Evolutionary conservation across 139 green algal genomes (phyloP), one percentile per base, ranked within the genome.

Genomic region (Chlorella vulgaris): DNA sequence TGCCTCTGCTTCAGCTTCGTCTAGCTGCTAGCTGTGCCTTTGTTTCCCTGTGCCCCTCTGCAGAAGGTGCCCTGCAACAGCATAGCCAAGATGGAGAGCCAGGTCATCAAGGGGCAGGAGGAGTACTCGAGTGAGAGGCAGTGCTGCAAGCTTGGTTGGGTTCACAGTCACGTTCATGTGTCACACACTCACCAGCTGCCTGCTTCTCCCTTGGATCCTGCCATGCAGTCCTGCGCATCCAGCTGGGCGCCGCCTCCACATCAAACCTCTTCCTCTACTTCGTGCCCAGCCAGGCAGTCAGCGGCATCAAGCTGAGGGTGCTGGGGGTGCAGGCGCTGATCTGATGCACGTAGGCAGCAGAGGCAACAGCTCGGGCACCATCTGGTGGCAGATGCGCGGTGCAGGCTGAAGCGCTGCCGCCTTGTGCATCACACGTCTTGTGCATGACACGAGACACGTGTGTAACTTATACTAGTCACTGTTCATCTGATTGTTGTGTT

Each of bases 231-330:
- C 22, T 79, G 73, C 73, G 73, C 35, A 24, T 79, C 47, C 51
- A 79, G 51, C 33, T 79, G 33, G 73, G 73, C 35, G n/a, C 51
- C 36, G 36, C 83, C 29, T 81, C 63, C 69, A 83, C 73, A n/a
- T 86, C 83, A 60, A 85, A 82, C 36, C 89, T 91, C 71, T 93
- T 88, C 88, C 77, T 93, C 6, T 93, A 93, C 87, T 93, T 73
- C 47, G 86, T 91, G 58, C 90, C 90, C 36, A 84, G 61, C 43
- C 90, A 93, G 80, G 83, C 88, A 28, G 81, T 90, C 5, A 77
- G 82, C 19, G 87, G 78, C 39, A 83, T 93, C 65, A 93, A 93
- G 76, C 82, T 93, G 40, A 80, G 87, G 0, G 80, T 93, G 4
- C 75, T 93, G 53, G 90, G 90, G 0, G 71, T 93, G 31, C 28